A percentile compares a stretch with the other conserved stretches of the same genome.
phyloP scores from a whole-genome alignment of 305 asterid species.

The Rubia peregrina region DNA sequence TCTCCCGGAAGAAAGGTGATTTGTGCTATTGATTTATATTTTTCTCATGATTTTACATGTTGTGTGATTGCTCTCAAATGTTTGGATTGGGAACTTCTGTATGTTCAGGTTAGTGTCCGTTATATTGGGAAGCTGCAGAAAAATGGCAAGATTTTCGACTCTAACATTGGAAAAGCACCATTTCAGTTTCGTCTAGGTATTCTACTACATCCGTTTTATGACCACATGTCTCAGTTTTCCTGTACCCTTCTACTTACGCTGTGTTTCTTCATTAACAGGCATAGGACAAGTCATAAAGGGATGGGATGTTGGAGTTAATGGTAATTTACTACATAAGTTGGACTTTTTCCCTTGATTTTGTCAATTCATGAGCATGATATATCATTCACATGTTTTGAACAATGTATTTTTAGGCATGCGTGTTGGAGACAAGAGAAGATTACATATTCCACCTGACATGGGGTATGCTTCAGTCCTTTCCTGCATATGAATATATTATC shows the following conservation, averaged over 20 bases:
- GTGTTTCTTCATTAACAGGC: slow-evolving; percentile 41
- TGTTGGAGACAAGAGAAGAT: slow-evolving; percentile 43
- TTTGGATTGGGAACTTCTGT: neutral
- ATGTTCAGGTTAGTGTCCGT: slow-evolving; percentile 56
- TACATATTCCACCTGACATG: slow-evolving; percentile 50
- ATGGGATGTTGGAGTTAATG: slow-evolving; percentile 92
- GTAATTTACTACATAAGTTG: slow-evolving; percentile 31
- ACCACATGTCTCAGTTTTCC: neutral
- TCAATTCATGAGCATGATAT: slow-evolving; percentile 1
- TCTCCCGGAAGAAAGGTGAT: slow-evolving; percentile 72
- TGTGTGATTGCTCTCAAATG: neutral
- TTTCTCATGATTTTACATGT: neutral
- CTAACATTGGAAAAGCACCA: slow-evolving; percentile 69
- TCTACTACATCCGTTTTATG: neutral
- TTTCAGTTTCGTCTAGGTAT: slow-evolving; percentile 84
- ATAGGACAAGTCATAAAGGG: slow-evolving; percentile 88
- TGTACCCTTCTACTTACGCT: neutral
- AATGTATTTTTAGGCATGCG: slow-evolving; percentile 70
- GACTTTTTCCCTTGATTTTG: neutral
- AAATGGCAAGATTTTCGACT: slow-evolving; percentile 62
- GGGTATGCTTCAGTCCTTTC: slow-evolving; percentile 43
- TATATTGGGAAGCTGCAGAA: slow-evolving; percentile 81
- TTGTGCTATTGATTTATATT: neutral
- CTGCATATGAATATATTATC: neutral
- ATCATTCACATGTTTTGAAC: slow-evolving; percentile 6